These are phyloP conservation scores for Candida coquimbonensis DNA, from an alignment of 805 yeast species.

Conservation along the genomic window DNA sequence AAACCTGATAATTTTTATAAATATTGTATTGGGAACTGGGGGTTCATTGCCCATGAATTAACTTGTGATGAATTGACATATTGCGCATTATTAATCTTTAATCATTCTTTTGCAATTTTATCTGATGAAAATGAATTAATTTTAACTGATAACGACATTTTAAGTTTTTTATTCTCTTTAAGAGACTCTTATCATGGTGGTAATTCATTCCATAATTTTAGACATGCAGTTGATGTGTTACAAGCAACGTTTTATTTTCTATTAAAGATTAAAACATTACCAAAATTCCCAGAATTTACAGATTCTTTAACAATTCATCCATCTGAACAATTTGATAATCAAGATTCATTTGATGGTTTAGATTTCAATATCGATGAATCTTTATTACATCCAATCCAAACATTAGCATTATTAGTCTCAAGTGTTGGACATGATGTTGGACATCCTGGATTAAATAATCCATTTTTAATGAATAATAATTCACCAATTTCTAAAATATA, in stretches of 20 bases:
- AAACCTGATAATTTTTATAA: conserved; percentile 20
- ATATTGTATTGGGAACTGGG: conserved; percentile 51
- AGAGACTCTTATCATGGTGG: conserved; percentile 77
- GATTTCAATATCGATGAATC: conserved; percentile 10
- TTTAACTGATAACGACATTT: conserved; percentile 37
- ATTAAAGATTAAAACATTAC: conserved; percentile 21
- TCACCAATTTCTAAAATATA: conserved; percentile 61
- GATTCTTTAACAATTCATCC: conserved; percentile 15
- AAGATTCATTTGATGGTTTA: not conserved
- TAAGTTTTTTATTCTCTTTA: conserved; percentile 55
- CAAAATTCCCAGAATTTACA: conserved; percentile 17
- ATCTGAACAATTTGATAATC: not conserved
- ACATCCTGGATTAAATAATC: conserved; percentile 93
- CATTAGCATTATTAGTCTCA: conserved; percentile 60
- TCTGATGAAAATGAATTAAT: conserved; percentile 9
- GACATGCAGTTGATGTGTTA: conserved; percentile 92
- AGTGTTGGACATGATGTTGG: conserved; percentile 95
- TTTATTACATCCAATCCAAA: conserved; percentile 32
- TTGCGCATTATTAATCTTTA: conserved; percentile 51
- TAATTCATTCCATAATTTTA: conserved; percentile 89
- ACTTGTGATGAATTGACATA: conserved; percentile 58
- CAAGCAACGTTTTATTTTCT: conserved; percentile 79
- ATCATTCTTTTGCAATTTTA: conserved; percentile 31
- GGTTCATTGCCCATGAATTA: conserved; percentile 63
- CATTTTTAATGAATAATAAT: conserved; percentile 48